Evolutionary conservation across 164 flowering plant species (phyloP).

Genomic region (Stephania cephalantha): DNA sequence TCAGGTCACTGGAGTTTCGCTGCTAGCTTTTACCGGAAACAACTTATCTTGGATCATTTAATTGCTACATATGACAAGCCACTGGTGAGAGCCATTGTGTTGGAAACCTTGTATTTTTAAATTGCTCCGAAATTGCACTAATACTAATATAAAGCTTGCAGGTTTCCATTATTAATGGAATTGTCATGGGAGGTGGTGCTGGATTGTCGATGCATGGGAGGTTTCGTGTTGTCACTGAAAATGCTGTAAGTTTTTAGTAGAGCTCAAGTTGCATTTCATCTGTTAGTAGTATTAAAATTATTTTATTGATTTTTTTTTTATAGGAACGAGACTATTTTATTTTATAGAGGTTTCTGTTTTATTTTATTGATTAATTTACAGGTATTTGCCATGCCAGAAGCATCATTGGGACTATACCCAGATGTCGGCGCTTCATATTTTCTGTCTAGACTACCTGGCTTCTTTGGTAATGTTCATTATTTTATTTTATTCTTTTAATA

Average conservation of each 20-base stretch:
- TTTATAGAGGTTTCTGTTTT: neutral
- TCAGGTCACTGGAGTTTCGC: slow-evolving; percentile 5
- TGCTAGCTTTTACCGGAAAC: slow-evolving; percentile 1
- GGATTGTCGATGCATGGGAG: slow-evolving; percentile 15
- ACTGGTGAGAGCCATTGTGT: neutral
- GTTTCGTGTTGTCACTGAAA: slow-evolving; percentile 18
- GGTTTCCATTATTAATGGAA: slow-evolving; percentile 15
- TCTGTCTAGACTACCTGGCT: slow-evolving; percentile 20
- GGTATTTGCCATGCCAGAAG: slow-evolving; percentile 26
- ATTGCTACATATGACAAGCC: slow-evolving; percentile 2
- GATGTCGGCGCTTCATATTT: slow-evolving; percentile 27
- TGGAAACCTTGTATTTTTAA: neutral
- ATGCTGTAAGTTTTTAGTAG: slow-evolving; percentile 4
- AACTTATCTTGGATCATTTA: slow-evolving; percentile 3
- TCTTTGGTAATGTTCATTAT: slow-evolving; percentile 17
- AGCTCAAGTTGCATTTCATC: neutral
- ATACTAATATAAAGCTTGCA: neutral
- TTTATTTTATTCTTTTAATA: neutral
- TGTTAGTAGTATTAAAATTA: neutral
- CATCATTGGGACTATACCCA: slow-evolving; percentile 17
- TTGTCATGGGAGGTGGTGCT: slow-evolving; percentile 19
- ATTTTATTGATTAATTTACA: neutral
- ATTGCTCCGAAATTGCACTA: neutral
- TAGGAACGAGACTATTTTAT: neutral
- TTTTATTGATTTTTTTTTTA: neutral